Evolutionary conservation across 179 eudicot species (phyloP).

Genomic region (Spergularia azorica): DNA sequence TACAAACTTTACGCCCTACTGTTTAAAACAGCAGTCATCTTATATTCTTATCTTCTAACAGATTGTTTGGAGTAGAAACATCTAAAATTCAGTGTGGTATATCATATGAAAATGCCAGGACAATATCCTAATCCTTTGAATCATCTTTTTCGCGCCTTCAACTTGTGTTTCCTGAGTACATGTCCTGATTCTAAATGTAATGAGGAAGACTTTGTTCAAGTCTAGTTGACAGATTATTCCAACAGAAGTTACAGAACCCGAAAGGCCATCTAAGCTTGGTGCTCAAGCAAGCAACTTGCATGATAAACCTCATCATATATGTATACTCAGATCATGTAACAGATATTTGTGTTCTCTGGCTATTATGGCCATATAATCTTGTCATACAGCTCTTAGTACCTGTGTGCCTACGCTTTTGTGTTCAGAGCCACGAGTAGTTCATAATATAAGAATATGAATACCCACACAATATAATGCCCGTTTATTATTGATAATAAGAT

Average conservation of each 20-base stretch:
- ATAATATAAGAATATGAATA: no score
- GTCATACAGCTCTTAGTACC: no score
- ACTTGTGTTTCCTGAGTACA: constrained; percentile 34
- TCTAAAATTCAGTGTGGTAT: no score
- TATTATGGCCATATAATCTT: no score
- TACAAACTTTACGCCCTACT: no score
- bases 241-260: constrained; percentile 16
- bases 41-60: no score
- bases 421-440: no score
- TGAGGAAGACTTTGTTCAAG: constrained; percentile 19
- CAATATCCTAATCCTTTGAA: constrained; percentile 15
- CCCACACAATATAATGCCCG: no score
- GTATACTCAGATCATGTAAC: constrained; percentile 10
- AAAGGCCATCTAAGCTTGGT: constrained; percentile 1
- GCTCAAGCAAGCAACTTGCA: constrained; percentile 36
- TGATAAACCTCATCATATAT: constrained; percentile 15
- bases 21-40: no score
- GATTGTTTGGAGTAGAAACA: no score
- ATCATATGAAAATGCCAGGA: constrained; percentile 4
- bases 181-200: constrained; percentile 37
- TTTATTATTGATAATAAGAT: no score
- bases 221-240: constrained; percentile 30
- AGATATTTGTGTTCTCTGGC: constrained; percentile 24
- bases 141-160: constrained; percentile 28
- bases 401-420: no score